Evolutionary conservation across 106 monocot genomes (phyloP), one percentile per base, ranked within the genome.

Genomic region (Dendrobium chrysotoxum): DNA sequence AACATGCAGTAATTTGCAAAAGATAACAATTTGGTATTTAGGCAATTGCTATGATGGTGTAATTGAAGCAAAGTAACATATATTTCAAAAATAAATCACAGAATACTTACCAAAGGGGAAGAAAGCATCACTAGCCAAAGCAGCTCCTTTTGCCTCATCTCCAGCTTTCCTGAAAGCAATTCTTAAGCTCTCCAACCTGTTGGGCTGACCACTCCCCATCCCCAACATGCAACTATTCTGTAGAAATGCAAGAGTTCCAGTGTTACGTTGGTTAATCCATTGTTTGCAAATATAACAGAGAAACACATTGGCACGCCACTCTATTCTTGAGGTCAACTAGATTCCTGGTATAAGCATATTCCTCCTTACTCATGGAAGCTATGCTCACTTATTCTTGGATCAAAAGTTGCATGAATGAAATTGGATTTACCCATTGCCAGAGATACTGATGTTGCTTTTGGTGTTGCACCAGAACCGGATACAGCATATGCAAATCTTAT

Each of bases 201-300:
- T 98, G 28, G 98, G 98, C 78, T 98, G 98, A 9, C 98, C 98
- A 86, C 98, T 98, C 28, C 98, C 98, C 98, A 98, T 98, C 64
- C 98, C 98, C 76, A 97, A 55, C 94, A 97, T 97, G 70, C 95
- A 92, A 72, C 92, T 98, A 78, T 95, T 87, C 98, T 98, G 78
- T 81, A 83, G 28, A 55, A 67, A 78, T 44, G n/a, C 3, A 41
- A 50, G 50, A 23, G 21, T 5, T 61, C 3, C 9, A 74, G 40
- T 40, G 1, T 7, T 50, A 41, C 2, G 31, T 41, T 74, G 41
- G 40, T 4, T 39, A 21, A 40, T 61, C 5, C 61, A 61, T 61
- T 23, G 0, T n/a, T 61, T 20, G 61, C 20, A 6, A 61, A 23
- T 61, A 61, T 23, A 61, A 61, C 4, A 61, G 61, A 61, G 8